Evolutionary conservation across 106 monocot genomes (phyloP).

Genomic region (Dendrobium officinale): DNA sequence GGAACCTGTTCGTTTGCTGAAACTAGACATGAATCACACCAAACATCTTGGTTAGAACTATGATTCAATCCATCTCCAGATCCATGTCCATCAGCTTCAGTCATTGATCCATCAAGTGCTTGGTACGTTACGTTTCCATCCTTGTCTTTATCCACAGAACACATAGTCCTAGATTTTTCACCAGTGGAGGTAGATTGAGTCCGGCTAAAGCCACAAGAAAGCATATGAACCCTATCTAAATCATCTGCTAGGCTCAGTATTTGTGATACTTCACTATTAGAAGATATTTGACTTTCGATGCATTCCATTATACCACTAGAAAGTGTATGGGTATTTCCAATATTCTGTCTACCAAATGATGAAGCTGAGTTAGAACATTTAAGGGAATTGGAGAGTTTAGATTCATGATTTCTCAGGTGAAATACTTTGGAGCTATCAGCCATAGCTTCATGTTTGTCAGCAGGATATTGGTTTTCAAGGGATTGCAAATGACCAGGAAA

Average conservation of each 20-base stretch:
- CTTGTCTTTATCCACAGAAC: slow-evolving; percentile 10
- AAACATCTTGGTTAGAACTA: slow-evolving; percentile 6
- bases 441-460: neutral
- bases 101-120: slow-evolving; percentile 7
- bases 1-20: neutral
- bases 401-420: neutral
- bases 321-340: slow-evolving; percentile 11
- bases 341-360: slow-evolving; percentile 14
- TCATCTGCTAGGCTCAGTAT: neutral
- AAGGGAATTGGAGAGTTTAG: neutral
- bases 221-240: slow-evolving; percentile 5
- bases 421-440: neutral
- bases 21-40: slow-evolving; percentile 1
- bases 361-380: neutral
- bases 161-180: slow-evolving; percentile 1
- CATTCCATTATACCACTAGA: neutral
- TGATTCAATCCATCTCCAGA: neutral
- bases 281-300: slow-evolving; percentile 3
- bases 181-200: neutral
- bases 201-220: slow-evolving; percentile 3
- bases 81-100: neutral
- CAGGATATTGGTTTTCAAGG: neutral
- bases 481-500: neutral
- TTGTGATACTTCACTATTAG: neutral
- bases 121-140: slow-evolving; percentile 10